These are phyloP conservation scores for Sideroxylon spinosum DNA, from an alignment of 179 eudicot genomes.

Conservation along the genomic window DNA sequence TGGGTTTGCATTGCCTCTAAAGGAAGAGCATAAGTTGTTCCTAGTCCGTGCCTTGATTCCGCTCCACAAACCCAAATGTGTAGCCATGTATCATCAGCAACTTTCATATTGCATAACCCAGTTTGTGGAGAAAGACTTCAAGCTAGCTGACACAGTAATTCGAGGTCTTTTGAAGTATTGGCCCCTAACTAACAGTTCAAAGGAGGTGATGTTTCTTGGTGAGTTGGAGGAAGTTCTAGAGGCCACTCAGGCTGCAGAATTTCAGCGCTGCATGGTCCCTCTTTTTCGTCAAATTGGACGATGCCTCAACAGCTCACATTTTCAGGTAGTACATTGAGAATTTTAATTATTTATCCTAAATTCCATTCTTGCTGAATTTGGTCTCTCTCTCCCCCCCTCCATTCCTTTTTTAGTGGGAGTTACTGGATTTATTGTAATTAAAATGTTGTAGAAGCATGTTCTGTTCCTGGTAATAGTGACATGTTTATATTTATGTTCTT, in stretches of 20 bases:
- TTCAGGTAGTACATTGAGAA: constrained; percentile 24
- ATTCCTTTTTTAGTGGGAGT: no score
- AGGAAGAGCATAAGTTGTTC: constrained; percentile 46
- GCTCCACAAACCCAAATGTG: constrained; percentile 39
- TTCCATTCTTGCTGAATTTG: neutral
- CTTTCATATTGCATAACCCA: constrained; percentile 41
- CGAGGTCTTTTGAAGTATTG: constrained; percentile 43
- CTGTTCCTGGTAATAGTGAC: no score
- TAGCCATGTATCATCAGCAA: constrained; percentile 46
- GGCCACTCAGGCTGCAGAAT: constrained; percentile 39
- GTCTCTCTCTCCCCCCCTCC: no score
- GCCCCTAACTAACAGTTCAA: constrained; percentile 43
- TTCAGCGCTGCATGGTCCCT: constrained; percentile 39
- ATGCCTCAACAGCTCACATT: constrained; percentile 34
- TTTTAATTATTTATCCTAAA: neutral
- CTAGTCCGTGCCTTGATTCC: constrained; percentile 42
- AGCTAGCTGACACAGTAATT: constrained; percentile 46
- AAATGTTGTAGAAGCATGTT: no score
- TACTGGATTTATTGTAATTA: no score
- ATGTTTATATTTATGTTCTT: neutral
- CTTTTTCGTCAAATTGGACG: constrained; percentile 34
- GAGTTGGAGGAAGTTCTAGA: constrained; percentile 44
- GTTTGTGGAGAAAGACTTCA: constrained; percentile 42
- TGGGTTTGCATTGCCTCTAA: constrained; percentile 44
- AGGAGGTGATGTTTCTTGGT: constrained; percentile 41